Conservation (phyloP, 1,139 yeast species). For the Candida tropicalis region DNA sequence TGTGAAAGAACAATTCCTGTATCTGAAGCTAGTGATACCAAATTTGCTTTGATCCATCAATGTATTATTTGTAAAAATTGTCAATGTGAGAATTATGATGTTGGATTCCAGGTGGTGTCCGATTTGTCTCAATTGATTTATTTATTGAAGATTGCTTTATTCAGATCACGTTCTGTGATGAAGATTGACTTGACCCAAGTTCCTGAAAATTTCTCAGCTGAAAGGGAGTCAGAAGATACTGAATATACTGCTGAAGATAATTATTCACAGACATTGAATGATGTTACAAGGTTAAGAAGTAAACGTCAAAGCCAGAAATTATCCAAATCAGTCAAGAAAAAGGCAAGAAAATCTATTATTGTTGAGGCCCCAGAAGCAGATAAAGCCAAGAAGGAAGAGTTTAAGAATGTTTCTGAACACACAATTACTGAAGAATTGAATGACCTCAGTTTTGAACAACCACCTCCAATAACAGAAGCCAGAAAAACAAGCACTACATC, state of each 20-base stretch:
- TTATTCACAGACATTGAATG: slow-evolving; percentile 71
- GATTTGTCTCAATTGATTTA: slow-evolving; percentile 74
- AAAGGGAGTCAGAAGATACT: slow-evolving; percentile 8
- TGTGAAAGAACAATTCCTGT: slow-evolving; percentile 45
- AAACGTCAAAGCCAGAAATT: slow-evolving; percentile 70
- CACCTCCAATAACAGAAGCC: not conserved
- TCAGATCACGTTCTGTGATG: slow-evolving; percentile 76
- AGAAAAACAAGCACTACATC: slow-evolving; percentile 17
- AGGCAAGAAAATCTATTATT: slow-evolving; percentile 47
- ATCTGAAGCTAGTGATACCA: slow-evolving; percentile 35
- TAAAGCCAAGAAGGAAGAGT: slow-evolving; percentile 27
- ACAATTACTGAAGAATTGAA: slow-evolving; percentile 17
- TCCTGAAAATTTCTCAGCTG: slow-evolving; percentile 3
- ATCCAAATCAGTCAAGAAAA: slow-evolving; percentile 55
- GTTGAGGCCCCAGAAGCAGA: slow-evolving; percentile 61
- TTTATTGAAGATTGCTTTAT: slow-evolving; percentile 79
- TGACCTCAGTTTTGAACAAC: slow-evolving; percentile 13
- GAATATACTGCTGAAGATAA: slow-evolving; percentile 30
- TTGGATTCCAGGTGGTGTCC: slow-evolving; percentile 63
- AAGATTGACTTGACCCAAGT: slow-evolving; percentile 21
- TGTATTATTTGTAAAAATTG: slow-evolving; percentile 61
- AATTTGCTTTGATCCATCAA: slow-evolving; percentile 26
- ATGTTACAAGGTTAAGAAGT: slow-evolving; percentile 76
- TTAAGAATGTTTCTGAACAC: slow-evolving; percentile 18
- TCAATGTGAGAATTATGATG: slow-evolving; percentile 33